phyloP scores from a whole-genome alignment of 208 protist genomes.

The Trypanosoma vivax region DNA sequence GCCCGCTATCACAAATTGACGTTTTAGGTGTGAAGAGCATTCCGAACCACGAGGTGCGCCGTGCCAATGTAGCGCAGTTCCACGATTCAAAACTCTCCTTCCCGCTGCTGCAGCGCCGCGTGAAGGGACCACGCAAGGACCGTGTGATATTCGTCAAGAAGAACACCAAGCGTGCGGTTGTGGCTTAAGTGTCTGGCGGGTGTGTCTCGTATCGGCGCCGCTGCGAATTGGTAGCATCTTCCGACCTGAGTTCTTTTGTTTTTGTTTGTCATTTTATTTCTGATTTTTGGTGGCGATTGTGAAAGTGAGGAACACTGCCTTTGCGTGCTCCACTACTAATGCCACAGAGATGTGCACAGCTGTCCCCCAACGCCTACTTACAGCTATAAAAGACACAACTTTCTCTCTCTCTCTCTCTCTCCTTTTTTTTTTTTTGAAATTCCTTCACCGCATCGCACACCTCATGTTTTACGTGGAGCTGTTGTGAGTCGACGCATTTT shows the following conservation, averaged over 20 bases:
- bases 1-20: constrained; percentile 93
- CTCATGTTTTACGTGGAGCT: neutral
- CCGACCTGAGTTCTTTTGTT: constrained; percentile 16
- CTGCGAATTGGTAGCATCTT: too few species aligned
- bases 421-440: neutral
- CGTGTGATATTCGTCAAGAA: constrained; percentile 72
- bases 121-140: constrained; percentile 26
- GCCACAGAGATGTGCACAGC: too few species aligned
- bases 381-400: too few species aligned
- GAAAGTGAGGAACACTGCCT: too few species aligned
- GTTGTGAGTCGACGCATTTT: too few species aligned
- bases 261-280: constrained; percentile 1
- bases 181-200: neutral
- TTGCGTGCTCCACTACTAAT: too few species aligned
- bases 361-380: too few species aligned
- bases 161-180: constrained; percentile 53
- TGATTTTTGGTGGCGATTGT: neutral
- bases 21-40: constrained; percentile 94
- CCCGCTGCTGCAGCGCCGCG: constrained; percentile 59
- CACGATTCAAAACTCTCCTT: constrained; percentile 90
- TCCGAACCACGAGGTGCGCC: constrained; percentile 69
- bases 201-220: neutral
- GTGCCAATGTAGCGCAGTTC: constrained; percentile 62
- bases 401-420: neutral
- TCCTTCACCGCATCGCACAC: neutral